These are phyloP conservation scores for Huntiella omanensis DNA, from an alignment of 2,329 filamentous ascomycete species.

Conservation along the genomic window DNA sequence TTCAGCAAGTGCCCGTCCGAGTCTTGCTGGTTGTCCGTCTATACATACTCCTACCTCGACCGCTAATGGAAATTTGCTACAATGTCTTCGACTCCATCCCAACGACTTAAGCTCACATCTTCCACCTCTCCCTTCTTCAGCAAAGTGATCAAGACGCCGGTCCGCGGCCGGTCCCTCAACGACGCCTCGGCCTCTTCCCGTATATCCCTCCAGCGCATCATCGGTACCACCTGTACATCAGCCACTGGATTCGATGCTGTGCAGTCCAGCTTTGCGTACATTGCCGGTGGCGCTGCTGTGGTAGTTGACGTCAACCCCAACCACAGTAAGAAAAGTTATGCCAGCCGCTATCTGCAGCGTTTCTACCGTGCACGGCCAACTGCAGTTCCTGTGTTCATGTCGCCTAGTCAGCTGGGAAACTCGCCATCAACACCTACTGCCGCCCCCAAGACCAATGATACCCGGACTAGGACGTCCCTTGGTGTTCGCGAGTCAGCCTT, in stretches of 20 bases:
- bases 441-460: conserved; percentile 44
- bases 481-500: conserved; percentile 29
- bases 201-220: conserved; percentile 62
- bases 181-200: conserved; percentile 34
- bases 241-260: conserved; percentile 76
- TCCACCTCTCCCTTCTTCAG: conserved; percentile 51
- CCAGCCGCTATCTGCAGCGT: conserved; percentile 43
- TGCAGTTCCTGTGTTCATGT: conserved; percentile 45
- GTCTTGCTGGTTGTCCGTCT: background rate
- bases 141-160: conserved; percentile 42
- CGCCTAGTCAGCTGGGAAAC: conserved; percentile 33
- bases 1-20: background rate
- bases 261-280: conserved; percentile 66
- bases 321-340: conserved; percentile 14
- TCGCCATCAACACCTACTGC: conserved; percentile 31
- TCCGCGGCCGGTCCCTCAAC: conserved; percentile 26
- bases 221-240: conserved; percentile 74
- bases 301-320: conserved; percentile 61
- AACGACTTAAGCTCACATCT: conserved; percentile 53
- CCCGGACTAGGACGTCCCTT: conserved; percentile 34
- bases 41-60: background rate
- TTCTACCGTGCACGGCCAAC: conserved; percentile 80
- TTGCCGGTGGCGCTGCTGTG: conserved; percentile 84
- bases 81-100: conserved; percentile 39
- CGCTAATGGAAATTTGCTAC: conserved; percentile 30